A percentile compares a stretch with the other conserved stretches of the same genome.
phyloP scores from a whole-genome alignment of 805 yeast genomes.

The Barnettozyma sucrosica region DNA sequence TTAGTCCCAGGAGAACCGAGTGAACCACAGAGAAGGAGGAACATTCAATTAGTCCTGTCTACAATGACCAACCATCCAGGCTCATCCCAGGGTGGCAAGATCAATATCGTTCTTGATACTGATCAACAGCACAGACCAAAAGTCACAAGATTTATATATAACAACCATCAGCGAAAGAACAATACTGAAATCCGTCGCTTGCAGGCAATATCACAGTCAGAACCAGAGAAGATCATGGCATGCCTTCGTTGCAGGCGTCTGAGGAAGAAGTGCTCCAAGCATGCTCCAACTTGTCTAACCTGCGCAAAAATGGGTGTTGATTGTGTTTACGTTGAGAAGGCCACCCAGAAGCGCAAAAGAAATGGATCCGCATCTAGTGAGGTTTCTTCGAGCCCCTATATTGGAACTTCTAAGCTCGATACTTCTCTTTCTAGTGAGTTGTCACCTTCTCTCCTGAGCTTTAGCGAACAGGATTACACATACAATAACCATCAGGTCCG shows the following conservation, averaged over 20 bases:
- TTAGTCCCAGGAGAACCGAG: not conserved
- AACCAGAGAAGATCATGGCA: constrained; percentile 5
- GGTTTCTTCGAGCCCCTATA: not conserved
- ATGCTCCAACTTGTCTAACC: constrained; percentile 32
- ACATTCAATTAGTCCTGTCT: not conserved
- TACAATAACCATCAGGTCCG: not conserved
- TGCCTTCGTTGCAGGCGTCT: constrained; percentile 10
- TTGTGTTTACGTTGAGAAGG: constrained; percentile 24
- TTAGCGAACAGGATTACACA: constrained; percentile 4
- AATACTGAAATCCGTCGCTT: constrained; percentile 1
- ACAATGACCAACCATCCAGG: not conserved
- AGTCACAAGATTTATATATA: constrained; percentile 15
- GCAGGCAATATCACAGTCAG: constrained; percentile 2
- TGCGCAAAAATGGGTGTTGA: constrained; percentile 39
- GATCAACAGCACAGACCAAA: not conserved
- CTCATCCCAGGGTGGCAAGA: not conserved
- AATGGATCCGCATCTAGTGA: not conserved
- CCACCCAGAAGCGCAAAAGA: constrained; percentile 1
- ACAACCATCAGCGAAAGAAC: constrained; percentile 13
- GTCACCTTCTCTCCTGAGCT: not conserved
- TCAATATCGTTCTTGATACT: not conserved
- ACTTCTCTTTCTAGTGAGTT: not conserved
- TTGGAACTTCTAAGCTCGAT: not conserved
- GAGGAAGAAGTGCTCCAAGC: constrained; percentile 11
- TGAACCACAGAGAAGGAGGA: not conserved